phyloP scores from a whole-genome alignment of 192 early-diverging fungal species.

The Coemansia sp. region DNA sequence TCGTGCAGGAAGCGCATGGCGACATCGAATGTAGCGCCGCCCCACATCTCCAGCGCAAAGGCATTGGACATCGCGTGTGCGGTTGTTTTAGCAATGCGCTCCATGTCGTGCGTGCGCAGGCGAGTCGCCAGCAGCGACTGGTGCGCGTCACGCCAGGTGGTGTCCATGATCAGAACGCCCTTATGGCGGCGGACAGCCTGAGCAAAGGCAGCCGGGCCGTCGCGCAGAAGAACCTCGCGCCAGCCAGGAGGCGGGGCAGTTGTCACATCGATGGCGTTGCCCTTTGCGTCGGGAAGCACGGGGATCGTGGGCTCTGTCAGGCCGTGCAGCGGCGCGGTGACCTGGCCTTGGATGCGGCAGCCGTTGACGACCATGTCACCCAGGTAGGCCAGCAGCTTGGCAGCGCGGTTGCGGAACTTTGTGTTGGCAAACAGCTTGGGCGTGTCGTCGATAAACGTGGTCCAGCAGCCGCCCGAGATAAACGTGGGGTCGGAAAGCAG shows the following conservation, averaged over 20 bases:
- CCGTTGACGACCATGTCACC: slow-evolving; percentile 94
- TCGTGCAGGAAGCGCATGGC: slow-evolving; percentile 95
- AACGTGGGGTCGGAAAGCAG: slow-evolving; percentile 83
- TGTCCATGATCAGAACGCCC: slow-evolving; percentile 92
- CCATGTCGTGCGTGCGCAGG: slow-evolving; percentile 92
- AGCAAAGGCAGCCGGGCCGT: slow-evolving; percentile 90
- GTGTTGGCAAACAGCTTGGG: slow-evolving; percentile 85
- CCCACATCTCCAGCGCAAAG: slow-evolving; percentile 97
- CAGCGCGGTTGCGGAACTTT: slow-evolving; percentile 78
- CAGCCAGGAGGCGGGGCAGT: slow-evolving; percentile 73
- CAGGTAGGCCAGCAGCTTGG: slow-evolving; percentile 84
- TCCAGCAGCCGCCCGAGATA: slow-evolving; percentile 85
- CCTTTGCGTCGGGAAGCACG: slow-evolving; percentile 49
- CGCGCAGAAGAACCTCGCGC: slow-evolving; percentile 81
- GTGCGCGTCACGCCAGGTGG: slow-evolving; percentile 96
- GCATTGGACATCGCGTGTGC: slow-evolving; percentile 84
- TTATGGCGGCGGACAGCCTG: slow-evolving; percentile 84
- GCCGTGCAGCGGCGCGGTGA: slow-evolving; percentile 69
- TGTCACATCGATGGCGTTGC: slow-evolving; percentile 55
- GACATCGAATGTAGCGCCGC: slow-evolving; percentile 97
- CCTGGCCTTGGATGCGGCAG: slow-evolving; percentile 85
- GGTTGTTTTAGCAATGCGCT: slow-evolving; percentile 84
- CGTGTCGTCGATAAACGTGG: slow-evolving; percentile 97
- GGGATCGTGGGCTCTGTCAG: slow-evolving; percentile 68
- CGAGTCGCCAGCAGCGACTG: slow-evolving; percentile 94